Conservation (phyloP, 164 flowering plant genomes). For the Protea cynaroides region DNA sequence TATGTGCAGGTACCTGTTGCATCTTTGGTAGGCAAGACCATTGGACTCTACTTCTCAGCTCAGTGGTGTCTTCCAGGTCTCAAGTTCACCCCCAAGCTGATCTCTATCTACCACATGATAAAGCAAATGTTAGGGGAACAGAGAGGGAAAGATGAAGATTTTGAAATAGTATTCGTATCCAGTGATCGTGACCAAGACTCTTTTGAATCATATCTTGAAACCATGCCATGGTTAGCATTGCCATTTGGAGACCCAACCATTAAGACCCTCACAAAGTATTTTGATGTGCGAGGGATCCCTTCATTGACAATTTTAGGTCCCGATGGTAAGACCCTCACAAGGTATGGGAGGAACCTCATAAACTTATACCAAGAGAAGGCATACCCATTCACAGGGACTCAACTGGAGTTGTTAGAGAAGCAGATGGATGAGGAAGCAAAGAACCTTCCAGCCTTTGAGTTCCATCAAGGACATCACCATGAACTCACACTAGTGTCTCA, state of each 20-base stretch:
- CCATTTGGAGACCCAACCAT: constrained; percentile 48
- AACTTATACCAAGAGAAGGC: constrained; percentile 54
- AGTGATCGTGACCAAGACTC: constrained; percentile 33
- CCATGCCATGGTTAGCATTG: constrained; percentile 79
- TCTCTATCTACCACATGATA: constrained; percentile 47
- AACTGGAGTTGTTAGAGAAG: constrained; percentile 33
- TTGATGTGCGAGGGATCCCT: constrained; percentile 52
- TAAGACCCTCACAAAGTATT: constrained; percentile 39
- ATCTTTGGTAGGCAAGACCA: constrained; percentile 46
- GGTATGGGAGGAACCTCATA: constrained; percentile 46
- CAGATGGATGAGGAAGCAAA: constrained; percentile 57
- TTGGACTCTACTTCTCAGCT: constrained; percentile 68
- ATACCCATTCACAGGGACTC: constrained; percentile 52
- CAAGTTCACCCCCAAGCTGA: constrained; percentile 48
- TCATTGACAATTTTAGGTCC: constrained; percentile 51
- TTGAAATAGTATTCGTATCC: constrained; percentile 50
- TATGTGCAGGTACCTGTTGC: constrained; percentile 38
- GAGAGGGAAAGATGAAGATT: constrained; percentile 23
- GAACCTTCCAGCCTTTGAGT: constrained; percentile 31
- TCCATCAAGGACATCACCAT: constrained; percentile 47
- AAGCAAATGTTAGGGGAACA: constrained; percentile 21
- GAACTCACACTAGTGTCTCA: constrained; percentile 58
- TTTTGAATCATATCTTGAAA: constrained; percentile 31
- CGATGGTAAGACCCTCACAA: constrained; percentile 57
- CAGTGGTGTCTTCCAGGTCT: constrained; percentile 54